These are phyloP conservation scores for Monilinia fructicola DNA, from an alignment of 2,329 filamentous ascomycete species.

Conservation along the genomic window DNA sequence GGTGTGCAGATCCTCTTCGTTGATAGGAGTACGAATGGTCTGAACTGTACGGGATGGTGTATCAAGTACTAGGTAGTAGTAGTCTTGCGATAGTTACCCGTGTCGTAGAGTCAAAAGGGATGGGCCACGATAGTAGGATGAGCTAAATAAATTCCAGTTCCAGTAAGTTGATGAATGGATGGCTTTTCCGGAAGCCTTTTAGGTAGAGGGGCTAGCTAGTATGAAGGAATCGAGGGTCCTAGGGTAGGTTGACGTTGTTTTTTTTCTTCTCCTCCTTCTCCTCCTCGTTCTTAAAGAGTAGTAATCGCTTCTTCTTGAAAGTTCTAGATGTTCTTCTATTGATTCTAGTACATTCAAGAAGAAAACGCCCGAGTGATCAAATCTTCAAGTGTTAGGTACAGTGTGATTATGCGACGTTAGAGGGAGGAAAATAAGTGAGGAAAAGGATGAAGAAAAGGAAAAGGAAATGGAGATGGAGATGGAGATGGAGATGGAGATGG, in stretches of 20 bases:
- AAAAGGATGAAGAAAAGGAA: not conserved
- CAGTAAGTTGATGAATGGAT: too few relatives aligned
- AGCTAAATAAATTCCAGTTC: not conserved
- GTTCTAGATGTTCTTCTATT: not conserved
- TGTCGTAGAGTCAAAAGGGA: not conserved
- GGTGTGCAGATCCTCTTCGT: not conserved
- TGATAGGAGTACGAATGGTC: not conserved
- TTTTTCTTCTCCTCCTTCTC: too few relatives aligned
- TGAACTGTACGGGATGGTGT: slow-evolving; percentile 1
- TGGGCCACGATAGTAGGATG: not conserved
- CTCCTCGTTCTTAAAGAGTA: too few relatives aligned
- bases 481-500: not conserved
- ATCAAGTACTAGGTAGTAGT: too few relatives aligned
- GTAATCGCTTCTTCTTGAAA: too few relatives aligned
- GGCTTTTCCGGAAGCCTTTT: too few relatives aligned
- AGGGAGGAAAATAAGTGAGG: not conserved
- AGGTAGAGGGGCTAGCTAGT: too few relatives aligned
- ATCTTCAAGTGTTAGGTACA: not conserved
- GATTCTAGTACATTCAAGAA: not conserved
- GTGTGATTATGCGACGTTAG: not conserved
- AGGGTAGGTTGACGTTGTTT: too few relatives aligned
- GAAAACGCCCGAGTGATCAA: not conserved
- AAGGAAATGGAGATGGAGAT: not conserved
- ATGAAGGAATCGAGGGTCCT: too few relatives aligned
- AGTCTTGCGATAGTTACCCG: not conserved